These are phyloP conservation scores for Apostasia ramifera DNA, from an alignment of 106 monocot species.

Conservation along the genomic window DNA sequence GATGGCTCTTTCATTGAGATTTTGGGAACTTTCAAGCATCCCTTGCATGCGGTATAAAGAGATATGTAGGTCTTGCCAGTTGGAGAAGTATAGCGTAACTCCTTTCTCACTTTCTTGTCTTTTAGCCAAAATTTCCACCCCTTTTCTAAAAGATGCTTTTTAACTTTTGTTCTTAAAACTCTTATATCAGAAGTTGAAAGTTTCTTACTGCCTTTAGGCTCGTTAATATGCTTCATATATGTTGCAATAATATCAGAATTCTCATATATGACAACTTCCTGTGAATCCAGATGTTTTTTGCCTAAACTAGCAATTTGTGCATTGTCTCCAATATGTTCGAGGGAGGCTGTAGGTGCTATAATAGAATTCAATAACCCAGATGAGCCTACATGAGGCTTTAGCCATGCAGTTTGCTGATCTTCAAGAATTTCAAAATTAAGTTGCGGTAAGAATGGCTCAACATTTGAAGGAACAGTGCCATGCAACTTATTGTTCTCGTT, in stretches of 20 bases:
- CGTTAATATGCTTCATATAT: slow-evolving; percentile 10
- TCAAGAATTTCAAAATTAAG: not conserved
- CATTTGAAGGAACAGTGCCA: not conserved
- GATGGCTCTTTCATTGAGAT: too few species aligned
- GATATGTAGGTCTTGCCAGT: slow-evolving; percentile 22
- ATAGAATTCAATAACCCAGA: not conserved
- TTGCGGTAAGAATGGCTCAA: not conserved
- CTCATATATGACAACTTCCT: too few species aligned
- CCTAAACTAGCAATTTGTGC: not conserved
- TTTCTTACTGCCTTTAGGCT: not conserved
- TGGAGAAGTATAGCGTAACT: slow-evolving; percentile 34
- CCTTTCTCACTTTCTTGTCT: slow-evolving; percentile 16
- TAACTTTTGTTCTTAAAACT: slow-evolving; percentile 15
- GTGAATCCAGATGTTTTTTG: not conserved
- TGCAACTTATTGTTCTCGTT: not conserved
- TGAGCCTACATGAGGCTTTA: not conserved
- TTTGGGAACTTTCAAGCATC: slow-evolving; percentile 4
- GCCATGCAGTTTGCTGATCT: not conserved
- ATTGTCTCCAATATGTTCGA: not conserved
- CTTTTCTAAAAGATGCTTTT: slow-evolving; percentile 18
- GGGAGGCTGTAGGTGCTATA: not conserved
- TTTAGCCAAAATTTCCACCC: slow-evolving; percentile 35
- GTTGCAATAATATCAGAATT: not conserved
- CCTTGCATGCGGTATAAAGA: slow-evolving; percentile 36
- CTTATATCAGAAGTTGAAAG: slow-evolving; percentile 1